These are phyloP conservation scores for Aspergillus haitiensis DNA, from an alignment of 495 filamentous ascomycete genomes.

Conservation along the genomic window DNA sequence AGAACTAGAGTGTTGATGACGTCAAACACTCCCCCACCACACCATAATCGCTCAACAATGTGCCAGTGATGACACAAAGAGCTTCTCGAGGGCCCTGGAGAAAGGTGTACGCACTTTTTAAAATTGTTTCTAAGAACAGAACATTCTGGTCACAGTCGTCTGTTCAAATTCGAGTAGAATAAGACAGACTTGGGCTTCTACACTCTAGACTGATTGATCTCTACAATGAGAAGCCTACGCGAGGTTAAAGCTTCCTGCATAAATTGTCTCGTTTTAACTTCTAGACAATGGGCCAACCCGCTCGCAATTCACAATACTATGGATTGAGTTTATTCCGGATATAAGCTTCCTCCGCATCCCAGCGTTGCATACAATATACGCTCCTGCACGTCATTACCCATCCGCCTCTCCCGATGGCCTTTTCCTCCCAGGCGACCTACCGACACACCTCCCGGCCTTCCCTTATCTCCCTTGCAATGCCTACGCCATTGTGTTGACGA, in stretches of 20 bases:
- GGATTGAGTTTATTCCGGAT: conserved; percentile 6
- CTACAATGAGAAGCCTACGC: no score
- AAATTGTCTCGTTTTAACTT: background rate
- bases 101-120: no score
- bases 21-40: background rate
- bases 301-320: background rate
- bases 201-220: no score
- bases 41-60: background rate
- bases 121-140: no score
- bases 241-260: no score
- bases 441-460: background rate
- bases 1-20: background rate
- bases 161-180: no score
- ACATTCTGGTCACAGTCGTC: no score
- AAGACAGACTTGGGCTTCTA: no score
- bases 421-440: background rate
- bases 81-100: no score
- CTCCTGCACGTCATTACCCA: conserved; percentile 27
- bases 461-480: background rate
- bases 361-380: conserved; percentile 21
- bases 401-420: conserved; percentile 12
- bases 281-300: background rate
- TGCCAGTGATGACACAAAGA: background rate
- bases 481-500: background rate
- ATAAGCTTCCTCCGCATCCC: conserved; percentile 18